These are phyloP conservation scores for Kodamaea jinghongensis DNA, from an alignment of 805 yeast genomes.

Conservation along the genomic window DNA sequence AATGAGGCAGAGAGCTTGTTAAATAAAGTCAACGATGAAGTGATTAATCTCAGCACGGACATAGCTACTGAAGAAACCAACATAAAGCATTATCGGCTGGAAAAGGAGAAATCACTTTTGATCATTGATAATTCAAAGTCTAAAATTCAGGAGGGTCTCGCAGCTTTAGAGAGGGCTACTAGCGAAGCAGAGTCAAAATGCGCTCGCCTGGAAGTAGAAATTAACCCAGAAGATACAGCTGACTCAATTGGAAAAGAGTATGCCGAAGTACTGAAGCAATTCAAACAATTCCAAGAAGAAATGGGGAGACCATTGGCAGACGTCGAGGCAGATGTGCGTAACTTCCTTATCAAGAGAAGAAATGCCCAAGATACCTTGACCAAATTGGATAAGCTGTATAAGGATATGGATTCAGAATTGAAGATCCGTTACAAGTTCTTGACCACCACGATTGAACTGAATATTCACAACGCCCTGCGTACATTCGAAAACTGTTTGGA, in stretches of 20 bases:
- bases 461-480: conserved; percentile 29
- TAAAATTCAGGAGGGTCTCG: conserved; percentile 14
- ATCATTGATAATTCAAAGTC: conserved; percentile 10
- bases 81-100: conserved; percentile 12
- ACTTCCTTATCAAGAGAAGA: conserved; percentile 29
- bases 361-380: conserved; percentile 42
- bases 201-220: conserved; percentile 43
- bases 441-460: conserved; percentile 30
- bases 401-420: conserved; percentile 28
- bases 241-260: conserved; percentile 52
- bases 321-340: conserved; percentile 35
- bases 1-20: conserved; percentile 5
- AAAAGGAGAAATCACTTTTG: conserved; percentile 11
- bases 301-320: conserved; percentile 57
- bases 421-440: conserved; percentile 31
- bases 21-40: conserved; percentile 10
- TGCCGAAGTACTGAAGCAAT: conserved; percentile 41
- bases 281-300: conserved; percentile 50
- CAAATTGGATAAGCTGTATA: conserved; percentile 33
- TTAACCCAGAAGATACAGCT: conserved; percentile 38
- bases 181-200: conserved; percentile 42
- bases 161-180: conserved; percentile 14
- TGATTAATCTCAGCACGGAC: conserved; percentile 18
- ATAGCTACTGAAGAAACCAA: conserved; percentile 13
- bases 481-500: conserved; percentile 58